phyloP scores from a whole-genome alignment of 257 asterid genomes.

The Solanum gracilifrons region DNA sequence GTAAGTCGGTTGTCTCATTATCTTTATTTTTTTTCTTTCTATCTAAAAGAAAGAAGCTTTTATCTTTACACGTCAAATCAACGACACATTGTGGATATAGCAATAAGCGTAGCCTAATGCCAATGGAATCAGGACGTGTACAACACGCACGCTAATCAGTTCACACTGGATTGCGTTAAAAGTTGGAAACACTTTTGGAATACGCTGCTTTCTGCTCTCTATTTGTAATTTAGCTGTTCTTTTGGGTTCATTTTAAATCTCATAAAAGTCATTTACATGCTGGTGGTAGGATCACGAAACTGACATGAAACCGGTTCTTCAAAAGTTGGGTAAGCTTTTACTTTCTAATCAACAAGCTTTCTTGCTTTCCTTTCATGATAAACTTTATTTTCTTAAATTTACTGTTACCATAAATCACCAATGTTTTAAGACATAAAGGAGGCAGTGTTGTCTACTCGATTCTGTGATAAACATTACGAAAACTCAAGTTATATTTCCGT shows the following conservation, averaged over 20 bases:
- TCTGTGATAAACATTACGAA: background rate
- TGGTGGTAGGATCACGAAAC: slow-evolving; percentile 46
- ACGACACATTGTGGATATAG: background rate
- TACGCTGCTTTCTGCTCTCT: background rate
- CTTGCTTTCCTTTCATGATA: background rate
- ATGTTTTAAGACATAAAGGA: background rate
- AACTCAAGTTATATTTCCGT: background rate
- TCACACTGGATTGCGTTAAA: background rate
- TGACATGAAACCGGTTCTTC: slow-evolving; percentile 57
- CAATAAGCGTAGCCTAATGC: background rate
- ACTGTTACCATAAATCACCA: background rate
- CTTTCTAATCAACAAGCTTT: background rate
- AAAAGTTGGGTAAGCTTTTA: slow-evolving; percentile 56
- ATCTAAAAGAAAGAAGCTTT: background rate
- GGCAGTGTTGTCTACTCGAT: background rate
- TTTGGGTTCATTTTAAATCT: background rate
- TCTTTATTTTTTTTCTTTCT: background rate
- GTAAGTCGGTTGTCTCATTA: slow-evolving; percentile 24
- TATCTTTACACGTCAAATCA: background rate
- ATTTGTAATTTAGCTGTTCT: background rate
- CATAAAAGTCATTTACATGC: slow-evolving; percentile 27
- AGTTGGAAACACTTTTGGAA: background rate
- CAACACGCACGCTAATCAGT: background rate
- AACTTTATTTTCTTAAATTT: background rate
- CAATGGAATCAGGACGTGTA: background rate